Conservation (phyloP, 2,329 filamentous ascomycete species). For the Salinomyces thailandicus region DNA sequence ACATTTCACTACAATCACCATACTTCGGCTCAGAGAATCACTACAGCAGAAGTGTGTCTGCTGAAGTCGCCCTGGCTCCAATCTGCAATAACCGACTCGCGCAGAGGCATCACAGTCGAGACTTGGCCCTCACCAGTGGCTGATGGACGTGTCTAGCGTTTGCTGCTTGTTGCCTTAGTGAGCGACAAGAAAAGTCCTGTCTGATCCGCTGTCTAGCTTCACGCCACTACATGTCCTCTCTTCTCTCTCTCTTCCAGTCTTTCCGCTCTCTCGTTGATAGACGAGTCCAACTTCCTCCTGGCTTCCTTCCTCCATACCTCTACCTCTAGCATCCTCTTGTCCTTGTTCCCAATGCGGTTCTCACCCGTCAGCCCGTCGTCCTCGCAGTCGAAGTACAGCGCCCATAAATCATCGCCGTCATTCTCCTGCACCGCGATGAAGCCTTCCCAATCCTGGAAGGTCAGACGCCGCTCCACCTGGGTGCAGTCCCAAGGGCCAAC, state of each 20-base stretch:
- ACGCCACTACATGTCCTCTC: not conserved
- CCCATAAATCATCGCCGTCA: constrained; percentile 34
- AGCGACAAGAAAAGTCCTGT: too few species aligned
- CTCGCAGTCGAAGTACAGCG: constrained; percentile 40
- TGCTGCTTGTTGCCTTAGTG: too few species aligned
- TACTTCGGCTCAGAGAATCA: too few species aligned
- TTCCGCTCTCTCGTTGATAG: constrained; percentile 19
- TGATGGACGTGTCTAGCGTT: too few species aligned
- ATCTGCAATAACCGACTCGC: too few species aligned
- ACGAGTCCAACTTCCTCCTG: constrained; percentile 14
- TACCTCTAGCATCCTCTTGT: constrained; percentile 23
- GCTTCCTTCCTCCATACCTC: constrained; percentile 24
- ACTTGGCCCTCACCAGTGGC: too few species aligned
- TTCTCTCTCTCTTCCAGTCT: constrained; percentile 14
- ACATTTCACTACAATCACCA: too few species aligned
- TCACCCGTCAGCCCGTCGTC: constrained; percentile 33
- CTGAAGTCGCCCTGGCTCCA: too few species aligned
- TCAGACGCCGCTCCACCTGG: constrained; percentile 49
- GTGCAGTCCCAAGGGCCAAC: constrained; percentile 78
- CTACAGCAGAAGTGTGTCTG: too few species aligned
- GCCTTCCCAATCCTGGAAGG: constrained; percentile 45
- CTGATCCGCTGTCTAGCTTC: too few species aligned
- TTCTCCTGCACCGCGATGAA: constrained; percentile 46
- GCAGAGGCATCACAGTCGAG: too few species aligned
- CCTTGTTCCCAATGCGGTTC: constrained; percentile 14